Evolutionary conservation across 176 grass and related monocot species (phyloP).

Genomic region (Themeda triandra): DNA sequence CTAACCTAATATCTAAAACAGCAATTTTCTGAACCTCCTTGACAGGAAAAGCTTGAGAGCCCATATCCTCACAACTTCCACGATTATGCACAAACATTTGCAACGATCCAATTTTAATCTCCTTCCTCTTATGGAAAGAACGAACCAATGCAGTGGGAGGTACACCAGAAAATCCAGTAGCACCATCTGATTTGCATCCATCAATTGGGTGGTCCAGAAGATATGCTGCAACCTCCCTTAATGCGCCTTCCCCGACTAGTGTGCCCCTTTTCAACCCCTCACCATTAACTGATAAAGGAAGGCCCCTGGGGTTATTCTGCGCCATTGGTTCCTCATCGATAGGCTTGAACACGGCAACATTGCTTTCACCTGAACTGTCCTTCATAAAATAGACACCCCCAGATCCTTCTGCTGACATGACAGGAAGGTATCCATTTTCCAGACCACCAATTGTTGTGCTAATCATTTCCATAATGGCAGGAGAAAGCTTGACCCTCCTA

Average conservation of each 20-base stretch:
- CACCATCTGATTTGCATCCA: background rate
- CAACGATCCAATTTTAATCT: conserved; percentile 71
- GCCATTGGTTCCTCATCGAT: conserved; percentile 88
- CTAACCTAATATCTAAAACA: conserved; percentile 79
- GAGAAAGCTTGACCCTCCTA: too few species aligned
- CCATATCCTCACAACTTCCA: conserved; percentile 73
- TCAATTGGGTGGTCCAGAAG: conserved; percentile 58
- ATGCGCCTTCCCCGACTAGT: conserved; percentile 58
- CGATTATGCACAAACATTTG: conserved; percentile 68
- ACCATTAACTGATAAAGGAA: conserved; percentile 57
- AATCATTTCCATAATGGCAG: too few species aligned
- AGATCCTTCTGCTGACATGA: too few species aligned
- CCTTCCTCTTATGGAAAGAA: conserved; percentile 45
- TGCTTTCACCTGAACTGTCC: too few species aligned
- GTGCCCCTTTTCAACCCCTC: conserved; percentile 82
- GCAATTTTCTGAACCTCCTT: conserved; percentile 78
- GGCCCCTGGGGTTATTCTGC: conserved; percentile 61
- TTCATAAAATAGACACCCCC: too few species aligned
- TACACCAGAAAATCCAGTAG: conserved; percentile 35
- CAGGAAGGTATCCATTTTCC: too few species aligned
- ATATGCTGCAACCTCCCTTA: conserved; percentile 85
- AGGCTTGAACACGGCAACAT: conserved; percentile 74
- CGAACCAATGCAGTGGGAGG: conserved; percentile 11
- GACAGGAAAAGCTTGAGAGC: conserved; percentile 53
- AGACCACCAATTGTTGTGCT: too few species aligned